Base-by-base conservation (phyloP, 805 yeast species). In the Saccharomyces mikatae region DNA sequence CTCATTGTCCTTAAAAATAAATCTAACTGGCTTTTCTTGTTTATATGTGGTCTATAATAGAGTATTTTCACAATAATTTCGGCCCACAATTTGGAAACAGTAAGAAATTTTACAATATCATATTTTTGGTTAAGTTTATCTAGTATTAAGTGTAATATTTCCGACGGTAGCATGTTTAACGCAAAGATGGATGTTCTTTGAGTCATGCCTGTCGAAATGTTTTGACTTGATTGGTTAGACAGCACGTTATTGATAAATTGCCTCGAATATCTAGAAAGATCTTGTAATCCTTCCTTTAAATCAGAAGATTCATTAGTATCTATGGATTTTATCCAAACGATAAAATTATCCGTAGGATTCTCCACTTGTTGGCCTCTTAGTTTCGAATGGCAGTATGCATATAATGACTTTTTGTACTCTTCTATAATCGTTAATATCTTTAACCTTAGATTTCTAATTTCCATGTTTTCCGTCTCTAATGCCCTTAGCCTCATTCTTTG, bases 1-100 rank as follows among this genome's bases (percentile, higher is more conserved):
- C 54, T 55, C 73, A 69, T 69, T 8, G 72, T 68, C 28, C 64
- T 60, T 61, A 68, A 62, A 48, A 69, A 68, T 52, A 75, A 69
- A 21, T 82, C 80, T 47, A 72, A 59, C 47, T 73, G 73, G 78
- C 86, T 78, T 47, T 89, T 81, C 47, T 74, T 71, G 49, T 79
- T 73, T 50, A 90, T 78, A 57, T 80, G 79, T 2, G 97, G 97
- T 56, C 98, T 80, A 66, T 88, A 87, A 95, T 97, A 91, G 30
- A 91, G 73, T 46, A 85, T 76, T 62, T 88, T 96, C 10, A 89
- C 82, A 13, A 87, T 82, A 46, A 87, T 74, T 60, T 82, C 80
- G 10, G 90, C 87, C 86, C 96, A 90, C 57, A 83, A 79, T 62
- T 81, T 83, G 70, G 96, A 90, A 6, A 89, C 91, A 1, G 89